Conservation (phyloP, 805 yeast species). For the Ogataea nakhonphanomensis region DNA sequence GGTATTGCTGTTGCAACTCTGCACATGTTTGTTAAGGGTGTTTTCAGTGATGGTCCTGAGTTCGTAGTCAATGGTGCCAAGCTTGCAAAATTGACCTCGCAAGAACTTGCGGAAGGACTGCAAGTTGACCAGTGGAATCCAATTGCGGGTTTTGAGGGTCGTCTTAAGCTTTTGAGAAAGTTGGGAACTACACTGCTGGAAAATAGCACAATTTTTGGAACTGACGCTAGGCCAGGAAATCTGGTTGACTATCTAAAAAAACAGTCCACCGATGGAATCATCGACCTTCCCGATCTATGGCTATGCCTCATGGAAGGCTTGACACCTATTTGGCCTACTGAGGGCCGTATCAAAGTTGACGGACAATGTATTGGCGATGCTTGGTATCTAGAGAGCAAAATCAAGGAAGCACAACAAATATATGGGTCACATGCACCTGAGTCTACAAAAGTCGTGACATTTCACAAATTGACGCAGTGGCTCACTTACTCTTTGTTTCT, state of each 20-base stretch:
- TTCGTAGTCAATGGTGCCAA: slow-evolving; percentile 43
- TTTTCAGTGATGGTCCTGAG: slow-evolving; percentile 37
- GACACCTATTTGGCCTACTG: slow-evolving; percentile 57
- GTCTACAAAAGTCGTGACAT: slow-evolving; percentile 47
- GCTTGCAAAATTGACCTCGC: slow-evolving; percentile 35
- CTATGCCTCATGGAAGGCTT: slow-evolving; percentile 52
- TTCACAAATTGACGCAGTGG: slow-evolving; percentile 69
- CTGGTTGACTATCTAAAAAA: slow-evolving; percentile 45
- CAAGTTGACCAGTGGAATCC: slow-evolving; percentile 49
- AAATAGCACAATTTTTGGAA: slow-evolving; percentile 40
- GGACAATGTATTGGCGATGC: slow-evolving; percentile 60
- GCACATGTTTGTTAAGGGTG: slow-evolving; percentile 50
- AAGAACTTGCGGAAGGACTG: slow-evolving; percentile 39
- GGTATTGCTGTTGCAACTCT: slow-evolving; percentile 62
- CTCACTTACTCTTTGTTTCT: slow-evolving; percentile 55
- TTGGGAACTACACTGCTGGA: slow-evolving; percentile 45
- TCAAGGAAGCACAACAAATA: slow-evolving; percentile 16
- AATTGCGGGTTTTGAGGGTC: slow-evolving; percentile 53
- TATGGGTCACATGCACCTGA: slow-evolving; percentile 29
- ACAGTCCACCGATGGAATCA: slow-evolving; percentile 20
- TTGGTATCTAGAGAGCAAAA: slow-evolving; percentile 45
- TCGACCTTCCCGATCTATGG: slow-evolving; percentile 53
- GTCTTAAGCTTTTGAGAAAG: slow-evolving; percentile 43
- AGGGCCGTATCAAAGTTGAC: slow-evolving; percentile 47
- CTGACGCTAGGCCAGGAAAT: slow-evolving; percentile 41